These are phyloP conservation scores for Ceratocystis ficicola DNA, from an alignment of 2,329 filamentous ascomycete genomes.

Conservation along the genomic window DNA sequence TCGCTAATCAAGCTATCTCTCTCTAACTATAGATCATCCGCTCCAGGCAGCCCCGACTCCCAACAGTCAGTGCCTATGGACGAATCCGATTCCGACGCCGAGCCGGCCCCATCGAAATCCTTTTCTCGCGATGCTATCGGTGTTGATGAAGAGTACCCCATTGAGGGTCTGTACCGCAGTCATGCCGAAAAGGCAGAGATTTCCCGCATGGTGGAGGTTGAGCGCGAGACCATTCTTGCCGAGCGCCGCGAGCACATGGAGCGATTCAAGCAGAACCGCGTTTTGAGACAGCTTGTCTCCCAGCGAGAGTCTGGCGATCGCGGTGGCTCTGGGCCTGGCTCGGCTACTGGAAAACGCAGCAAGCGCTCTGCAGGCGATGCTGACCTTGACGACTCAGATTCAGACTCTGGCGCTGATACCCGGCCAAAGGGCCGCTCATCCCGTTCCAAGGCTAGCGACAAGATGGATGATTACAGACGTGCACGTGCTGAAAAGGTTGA, in stretches of 20 bases:
- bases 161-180: conserved; percentile 75
- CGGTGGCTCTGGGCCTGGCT: conserved; percentile 29
- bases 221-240: conserved; percentile 80
- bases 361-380: conserved; percentile 69
- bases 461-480: conserved; percentile 47
- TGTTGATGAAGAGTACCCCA: conserved; percentile 58
- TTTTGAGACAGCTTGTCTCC: conserved; percentile 64
- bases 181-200: conserved; percentile 65
- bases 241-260: conserved; percentile 76
- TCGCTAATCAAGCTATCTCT: not conserved
- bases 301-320: conserved; percentile 52
- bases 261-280: conserved; percentile 66
- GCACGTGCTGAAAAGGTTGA: conserved; percentile 53
- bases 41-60: conserved; percentile 58
- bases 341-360: conserved; percentile 45
- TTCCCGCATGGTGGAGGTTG: conserved; percentile 75
- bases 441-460: conserved; percentile 15
- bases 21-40: conserved; percentile 46
- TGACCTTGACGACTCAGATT: conserved; percentile 62
- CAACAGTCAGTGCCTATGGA: conserved; percentile 80
- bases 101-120: conserved; percentile 36
- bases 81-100: conserved; percentile 58
- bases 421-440: conserved; percentile 44
- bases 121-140: conserved; percentile 36
- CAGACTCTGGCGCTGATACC: conserved; percentile 58